Evolutionary conservation across 148 eudicot genomes (phyloP), one percentile per base, ranked within the genome.

Genomic region (Rhododendron vialii): DNA sequence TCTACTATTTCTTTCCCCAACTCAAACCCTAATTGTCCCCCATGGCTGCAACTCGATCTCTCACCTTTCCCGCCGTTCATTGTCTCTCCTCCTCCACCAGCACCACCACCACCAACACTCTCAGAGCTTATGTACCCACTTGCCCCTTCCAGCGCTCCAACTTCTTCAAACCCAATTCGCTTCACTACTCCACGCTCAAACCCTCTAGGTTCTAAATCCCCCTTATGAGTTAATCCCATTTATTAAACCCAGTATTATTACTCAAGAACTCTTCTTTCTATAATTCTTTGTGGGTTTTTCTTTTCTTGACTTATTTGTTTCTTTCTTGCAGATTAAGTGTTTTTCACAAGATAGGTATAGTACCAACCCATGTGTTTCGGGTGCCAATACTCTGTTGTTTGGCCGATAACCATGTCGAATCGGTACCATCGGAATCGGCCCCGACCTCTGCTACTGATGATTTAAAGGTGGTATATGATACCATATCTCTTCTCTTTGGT

Each of bases 321-420:
- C 14, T 55, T 3, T 30, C 83, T 20, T 38, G 36, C 90, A 92
- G 93, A 85, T 83, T 88, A 38, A 85, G 86, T 78, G 77, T 86
- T 83, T 81, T 82, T 75, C 88, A 82, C 26, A 87, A 55, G 88
- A 55, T 18, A 24, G 80, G 76, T 45, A 84, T 36, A 17, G 61
- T 61, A 6, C 83, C 85, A 38, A 86, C 84, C 47, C 80, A 71
- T 77, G 80, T 78, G 36, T 38, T 84, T 41, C 28, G 89, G 75
- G 78, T 71, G 80, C 90, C 89, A 36, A 83, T 33, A 22, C 38
- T 82, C 76, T 89, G 89, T 63, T 91, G 86, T 88, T 88, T 88
- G 85, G 90, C 84, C 80, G 89, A 69, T 77, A 85, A 84, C 78
- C 76, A 36, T 85, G 71, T 87, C 36, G 94, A 82, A 82, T 67